phyloP scores from a whole-genome alignment of 2,329 filamentous ascomycete genomes.

The Nothopassalora personata region DNA sequence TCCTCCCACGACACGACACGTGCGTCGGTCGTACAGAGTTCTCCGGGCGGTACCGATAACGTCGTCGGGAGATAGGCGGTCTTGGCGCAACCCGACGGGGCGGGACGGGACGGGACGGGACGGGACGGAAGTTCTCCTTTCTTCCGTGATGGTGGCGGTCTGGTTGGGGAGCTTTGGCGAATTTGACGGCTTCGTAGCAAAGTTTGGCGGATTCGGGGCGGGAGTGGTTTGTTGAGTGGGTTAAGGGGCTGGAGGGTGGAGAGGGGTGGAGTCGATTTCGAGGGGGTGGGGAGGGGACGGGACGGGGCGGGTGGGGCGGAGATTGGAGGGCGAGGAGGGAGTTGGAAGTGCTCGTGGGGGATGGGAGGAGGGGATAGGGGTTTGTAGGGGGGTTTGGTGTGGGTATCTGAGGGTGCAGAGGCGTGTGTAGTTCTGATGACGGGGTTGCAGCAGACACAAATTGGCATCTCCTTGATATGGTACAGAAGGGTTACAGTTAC shows the following conservation, averaged over 20 bases:
- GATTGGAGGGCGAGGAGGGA: neutral
- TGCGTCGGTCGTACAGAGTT: no score
- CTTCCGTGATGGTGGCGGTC: slow-evolving; percentile 2
- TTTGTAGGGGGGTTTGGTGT: neutral
- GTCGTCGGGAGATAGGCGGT: no score
- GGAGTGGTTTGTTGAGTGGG: slow-evolving; percentile 7
- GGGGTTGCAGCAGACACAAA: no score
- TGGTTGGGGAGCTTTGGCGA: slow-evolving; percentile 3
- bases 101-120: no score
- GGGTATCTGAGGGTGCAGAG: neutral
- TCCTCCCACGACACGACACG: no score
- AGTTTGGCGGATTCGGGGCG: slow-evolving; percentile 2
- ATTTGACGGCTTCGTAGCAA: slow-evolving; percentile 3
- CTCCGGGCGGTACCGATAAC: no score
- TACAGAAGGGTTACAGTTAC: no score
- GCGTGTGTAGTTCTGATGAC: neutral
- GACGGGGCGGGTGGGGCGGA: neutral
- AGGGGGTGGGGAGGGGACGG: neutral
- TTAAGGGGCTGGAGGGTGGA: slow-evolving; percentile 2
- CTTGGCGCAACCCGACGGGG: no score
- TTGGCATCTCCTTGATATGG: no score
- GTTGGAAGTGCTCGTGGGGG: neutral
- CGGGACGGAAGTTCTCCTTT: slow-evolving; percentile 7
- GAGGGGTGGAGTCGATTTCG: neutral
- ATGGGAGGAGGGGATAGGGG: neutral